Conservation (phyloP, 2,329 filamentous ascomycete genomes). For the Teratosphaeria viscida region DNA sequence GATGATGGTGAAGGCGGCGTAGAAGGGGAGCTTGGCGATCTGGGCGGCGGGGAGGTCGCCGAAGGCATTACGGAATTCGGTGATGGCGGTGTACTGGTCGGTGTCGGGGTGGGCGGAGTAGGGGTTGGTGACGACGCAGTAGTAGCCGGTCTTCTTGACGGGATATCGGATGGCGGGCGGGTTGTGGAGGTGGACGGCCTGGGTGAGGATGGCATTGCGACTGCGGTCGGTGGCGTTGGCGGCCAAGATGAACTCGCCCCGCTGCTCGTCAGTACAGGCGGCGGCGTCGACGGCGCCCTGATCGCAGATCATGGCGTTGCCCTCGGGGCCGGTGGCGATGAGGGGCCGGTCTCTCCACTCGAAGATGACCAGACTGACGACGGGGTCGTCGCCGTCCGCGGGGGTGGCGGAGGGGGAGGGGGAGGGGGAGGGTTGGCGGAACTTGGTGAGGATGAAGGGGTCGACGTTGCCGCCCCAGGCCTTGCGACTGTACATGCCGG, state of each 20-base stretch:
- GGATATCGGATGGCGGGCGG: conserved; percentile 67
- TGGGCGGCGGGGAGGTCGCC: conserved; percentile 91
- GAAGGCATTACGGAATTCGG: conserved; percentile 92
- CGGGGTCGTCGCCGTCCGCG: conserved; percentile 52
- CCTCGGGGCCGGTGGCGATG: neutral
- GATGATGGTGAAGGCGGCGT: conserved; percentile 84
- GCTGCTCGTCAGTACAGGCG: conserved; percentile 64
- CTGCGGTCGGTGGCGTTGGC: conserved; percentile 64
- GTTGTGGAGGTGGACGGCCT: conserved; percentile 72
- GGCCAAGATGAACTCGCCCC: conserved; percentile 75
- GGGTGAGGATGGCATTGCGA: conserved; percentile 61
- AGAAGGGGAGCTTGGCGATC: conserved; percentile 94
- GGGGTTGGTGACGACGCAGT: conserved; percentile 74
- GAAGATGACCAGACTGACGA: conserved; percentile 80
- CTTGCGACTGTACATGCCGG: conserved; percentile 86
- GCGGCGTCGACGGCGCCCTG: conserved; percentile 55
- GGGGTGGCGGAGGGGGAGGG: too few species aligned
- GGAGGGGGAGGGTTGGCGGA: conserved; percentile 42
- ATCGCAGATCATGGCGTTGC: conserved; percentile 54
- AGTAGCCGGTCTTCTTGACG: conserved; percentile 87
- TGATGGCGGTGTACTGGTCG: conserved; percentile 58
- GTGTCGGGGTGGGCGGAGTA: conserved; percentile 50
- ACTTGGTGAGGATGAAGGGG: conserved; percentile 80
- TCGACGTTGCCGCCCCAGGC: conserved; percentile 82
- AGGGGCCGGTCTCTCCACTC: conserved; percentile 65